Conservation (phyloP, 1,284 basidiomycete genomes). For the Puccinia novopanici region DNA sequence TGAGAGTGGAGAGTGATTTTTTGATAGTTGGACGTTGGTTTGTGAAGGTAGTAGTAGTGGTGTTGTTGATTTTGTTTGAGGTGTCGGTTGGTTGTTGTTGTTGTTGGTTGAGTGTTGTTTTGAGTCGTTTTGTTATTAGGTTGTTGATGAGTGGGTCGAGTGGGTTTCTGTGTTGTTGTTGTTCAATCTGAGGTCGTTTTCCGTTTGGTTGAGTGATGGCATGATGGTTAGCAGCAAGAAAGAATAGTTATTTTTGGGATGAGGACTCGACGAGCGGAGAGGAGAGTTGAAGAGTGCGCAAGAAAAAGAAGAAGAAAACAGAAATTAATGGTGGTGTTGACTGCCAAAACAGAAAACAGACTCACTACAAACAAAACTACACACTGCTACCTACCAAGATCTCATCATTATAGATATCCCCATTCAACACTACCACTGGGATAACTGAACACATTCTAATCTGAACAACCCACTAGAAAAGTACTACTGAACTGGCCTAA, state of each 20-base stretch:
- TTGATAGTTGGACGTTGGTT: constrained; percentile 9
- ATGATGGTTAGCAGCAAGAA: neutral
- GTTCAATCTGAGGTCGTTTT: neutral
- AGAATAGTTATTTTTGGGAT: neutral
- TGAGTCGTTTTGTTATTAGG: neutral
- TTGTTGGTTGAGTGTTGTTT: constrained; percentile 9
- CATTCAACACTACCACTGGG: no score
- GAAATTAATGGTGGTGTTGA: no score
- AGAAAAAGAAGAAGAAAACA: constrained; percentile 1
- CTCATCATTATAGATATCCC: no score
- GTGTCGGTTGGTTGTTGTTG: no score
- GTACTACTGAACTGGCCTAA: no score
- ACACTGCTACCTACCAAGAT: no score
- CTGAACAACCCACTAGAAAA: no score
- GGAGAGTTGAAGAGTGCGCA: no score
- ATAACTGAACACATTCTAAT: no score
- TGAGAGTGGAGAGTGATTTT: constrained; percentile 28
- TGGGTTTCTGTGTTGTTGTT: neutral
- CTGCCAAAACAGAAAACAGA: no score
- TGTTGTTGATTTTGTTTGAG: neutral
- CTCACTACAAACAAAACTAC: no score
- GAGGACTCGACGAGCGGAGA: no score
- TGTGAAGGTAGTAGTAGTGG: neutral
- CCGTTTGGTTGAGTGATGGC: constrained; percentile 25
- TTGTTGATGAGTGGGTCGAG: constrained; percentile 8